These are phyloP conservation scores for Pugionium cornutum DNA, from an alignment of 345 rosid species.

Conservation along the genomic window DNA sequence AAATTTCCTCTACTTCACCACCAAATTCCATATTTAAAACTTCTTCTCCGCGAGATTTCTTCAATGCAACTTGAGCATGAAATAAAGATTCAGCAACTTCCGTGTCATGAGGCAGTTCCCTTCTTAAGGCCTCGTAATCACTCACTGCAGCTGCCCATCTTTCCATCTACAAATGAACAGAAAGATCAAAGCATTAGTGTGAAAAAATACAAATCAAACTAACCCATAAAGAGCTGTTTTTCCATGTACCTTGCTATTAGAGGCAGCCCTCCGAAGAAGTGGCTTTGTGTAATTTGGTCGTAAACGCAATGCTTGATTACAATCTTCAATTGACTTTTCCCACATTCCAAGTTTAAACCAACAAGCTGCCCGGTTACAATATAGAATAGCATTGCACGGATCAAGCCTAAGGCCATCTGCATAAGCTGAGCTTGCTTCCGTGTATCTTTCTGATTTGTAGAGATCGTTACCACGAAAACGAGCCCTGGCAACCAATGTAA, in stretches of 20 bases:
- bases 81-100: constrained; percentile 87
- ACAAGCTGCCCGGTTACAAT: constrained; percentile 96
- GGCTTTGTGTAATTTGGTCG: constrained; percentile 87
- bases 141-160: constrained; percentile 88
- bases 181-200: constrained; percentile 16
- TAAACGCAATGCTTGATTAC: constrained; percentile 69
- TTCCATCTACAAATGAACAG: constrained; percentile 61
- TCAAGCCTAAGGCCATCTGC: constrained; percentile 91
- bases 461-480: constrained; percentile 95
- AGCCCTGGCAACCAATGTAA: constrained; percentile 78
- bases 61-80: constrained; percentile 90
- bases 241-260: constrained; percentile 66
- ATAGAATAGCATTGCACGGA: constrained; percentile 76
- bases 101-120: constrained; percentile 79
- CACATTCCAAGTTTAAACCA: constrained; percentile 91
- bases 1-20: constrained; percentile 86
- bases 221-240: neutral
- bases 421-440: constrained; percentile 92
- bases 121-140: constrained; percentile 85
- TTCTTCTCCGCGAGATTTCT: constrained; percentile 95
- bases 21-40: constrained; percentile 93
- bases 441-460: constrained; percentile 90
- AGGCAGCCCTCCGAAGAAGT: constrained; percentile 91
- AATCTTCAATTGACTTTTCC: constrained; percentile 88
- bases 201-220: constrained; percentile 10